Percentiles rank a stretch among this genome's conserved stretches.
Evolutionary conservation across 2,329 filamentous ascomycete species (phyloP).

Genomic region (Torrubiella hemipterigena): DNA sequence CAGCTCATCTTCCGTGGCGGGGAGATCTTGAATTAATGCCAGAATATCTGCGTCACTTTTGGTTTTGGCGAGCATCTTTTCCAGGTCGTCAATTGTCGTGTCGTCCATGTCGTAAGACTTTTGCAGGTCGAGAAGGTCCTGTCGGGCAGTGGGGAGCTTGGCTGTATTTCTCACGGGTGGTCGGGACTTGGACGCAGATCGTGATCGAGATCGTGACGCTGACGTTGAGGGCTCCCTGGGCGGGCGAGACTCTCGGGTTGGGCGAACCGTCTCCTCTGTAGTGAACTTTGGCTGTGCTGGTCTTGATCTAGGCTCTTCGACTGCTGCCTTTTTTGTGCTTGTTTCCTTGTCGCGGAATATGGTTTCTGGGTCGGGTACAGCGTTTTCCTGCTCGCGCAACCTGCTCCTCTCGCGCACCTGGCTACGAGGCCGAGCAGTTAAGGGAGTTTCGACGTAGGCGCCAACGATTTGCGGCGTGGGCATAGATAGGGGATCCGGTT

Average conservation of each 20-base stretch:
- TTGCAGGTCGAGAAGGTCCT: slow-evolving; percentile 42
- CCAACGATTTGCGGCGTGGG: slow-evolving; percentile 43
- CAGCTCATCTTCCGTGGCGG: slow-evolving; percentile 11
- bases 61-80: slow-evolving; percentile 32
- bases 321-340: slow-evolving; percentile 16
- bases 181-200: slow-evolving; percentile 30
- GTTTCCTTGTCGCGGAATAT: slow-evolving; percentile 14
- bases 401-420: slow-evolving; percentile 12
- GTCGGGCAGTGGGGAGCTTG: slow-evolving; percentile 39
- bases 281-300: too few relatives aligned
- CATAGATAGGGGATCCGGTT: slow-evolving; percentile 31
- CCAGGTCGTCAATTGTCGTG: slow-evolving; percentile 46
- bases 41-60: slow-evolving; percentile 15
- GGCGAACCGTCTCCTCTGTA: too few relatives aligned
- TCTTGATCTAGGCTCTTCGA: slow-evolving; percentile 11
- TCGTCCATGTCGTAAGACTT: slow-evolving; percentile 43
- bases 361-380: slow-evolving; percentile 7
- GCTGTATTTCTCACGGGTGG: slow-evolving; percentile 41
- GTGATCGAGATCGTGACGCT: slow-evolving; percentile 13
- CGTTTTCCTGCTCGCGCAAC: slow-evolving; percentile 6
- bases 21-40: slow-evolving; percentile 14
- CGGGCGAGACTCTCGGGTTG: too few relatives aligned
- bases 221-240: too few relatives aligned
- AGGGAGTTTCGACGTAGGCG: slow-evolving; percentile 45
- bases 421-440: slow-evolving; percentile 28